Percentiles rank a stretch among this genome's conserved stretches.
Conservation (phyloP, 352 stramenopile species). For the Globisporangium cederbergense region DNA sequence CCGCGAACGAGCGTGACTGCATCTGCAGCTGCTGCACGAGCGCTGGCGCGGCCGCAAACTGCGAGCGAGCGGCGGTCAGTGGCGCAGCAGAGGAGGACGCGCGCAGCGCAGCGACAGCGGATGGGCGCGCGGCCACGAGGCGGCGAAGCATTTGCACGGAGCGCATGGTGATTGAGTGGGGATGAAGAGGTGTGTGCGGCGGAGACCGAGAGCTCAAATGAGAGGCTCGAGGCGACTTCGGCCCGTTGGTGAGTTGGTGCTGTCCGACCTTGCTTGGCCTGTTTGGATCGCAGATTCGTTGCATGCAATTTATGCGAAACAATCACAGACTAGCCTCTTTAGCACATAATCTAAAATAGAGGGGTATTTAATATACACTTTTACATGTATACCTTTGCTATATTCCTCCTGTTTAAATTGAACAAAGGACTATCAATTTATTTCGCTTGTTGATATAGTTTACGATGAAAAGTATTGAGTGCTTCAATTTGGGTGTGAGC, state of each 20-base stretch:
- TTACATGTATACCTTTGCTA: too few species aligned
- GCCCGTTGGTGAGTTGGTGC: neutral
- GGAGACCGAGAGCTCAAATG: slow-evolving; percentile 8
- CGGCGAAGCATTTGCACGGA: slow-evolving; percentile 20
- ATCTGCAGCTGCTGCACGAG: slow-evolving; percentile 13
- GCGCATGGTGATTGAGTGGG: slow-evolving; percentile 6
- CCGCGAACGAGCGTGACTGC: slow-evolving; percentile 40
- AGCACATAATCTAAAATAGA: neutral
- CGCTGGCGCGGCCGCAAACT: neutral
- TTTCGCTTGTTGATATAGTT: neutral
- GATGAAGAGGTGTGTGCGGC: neutral
- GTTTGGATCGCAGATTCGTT: neutral
- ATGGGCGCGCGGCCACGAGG: slow-evolving; percentile 11
- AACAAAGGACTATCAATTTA: neutral
- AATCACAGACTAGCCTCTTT: neutral
- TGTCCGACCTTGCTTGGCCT: slow-evolving; percentile 7
- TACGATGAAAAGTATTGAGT: neutral
- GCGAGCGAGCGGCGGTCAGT: slow-evolving; percentile 9
- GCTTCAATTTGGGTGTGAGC: neutral
- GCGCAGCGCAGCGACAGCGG: slow-evolving; percentile 7
- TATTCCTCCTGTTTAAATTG: too few species aligned
- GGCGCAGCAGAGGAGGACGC: neutral
- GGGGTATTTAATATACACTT: neutral
- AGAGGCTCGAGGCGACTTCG: slow-evolving; percentile 5
- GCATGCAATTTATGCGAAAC: neutral